Conservation (phyloP, 352 stramenopile species). For the Phytophthora niederhauseri region DNA sequence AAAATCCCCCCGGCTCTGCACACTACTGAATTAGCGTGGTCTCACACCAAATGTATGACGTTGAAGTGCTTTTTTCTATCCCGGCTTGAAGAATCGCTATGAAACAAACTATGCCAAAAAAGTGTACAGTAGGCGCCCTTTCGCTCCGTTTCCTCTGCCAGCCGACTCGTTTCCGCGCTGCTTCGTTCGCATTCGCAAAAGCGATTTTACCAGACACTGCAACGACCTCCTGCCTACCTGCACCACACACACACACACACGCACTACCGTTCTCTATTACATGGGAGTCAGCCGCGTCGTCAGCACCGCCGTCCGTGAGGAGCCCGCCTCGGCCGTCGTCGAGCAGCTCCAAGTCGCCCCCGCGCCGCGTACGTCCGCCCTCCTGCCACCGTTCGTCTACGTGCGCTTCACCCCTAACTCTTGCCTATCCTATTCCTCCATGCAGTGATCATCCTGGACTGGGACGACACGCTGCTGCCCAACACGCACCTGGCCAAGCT, state of each 20-base stretch:
- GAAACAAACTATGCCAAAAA: background rate
- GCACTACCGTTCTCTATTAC: conserved; percentile 4
- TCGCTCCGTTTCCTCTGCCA: conserved; percentile 24
- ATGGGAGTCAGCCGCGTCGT: conserved; percentile 45
- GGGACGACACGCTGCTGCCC: conserved; percentile 82
- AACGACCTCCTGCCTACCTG: conserved; percentile 5
- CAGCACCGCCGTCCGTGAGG: conserved; percentile 27
- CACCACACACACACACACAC: background rate
- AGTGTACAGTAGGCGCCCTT: conserved; percentile 10
- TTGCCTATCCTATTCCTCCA: too few species aligned
- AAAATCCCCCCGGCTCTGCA: background rate
- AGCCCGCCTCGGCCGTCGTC: conserved; percentile 23
- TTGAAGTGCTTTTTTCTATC: background rate
- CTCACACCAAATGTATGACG: background rate
- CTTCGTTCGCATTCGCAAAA: conserved; percentile 30
- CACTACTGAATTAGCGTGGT: background rate
- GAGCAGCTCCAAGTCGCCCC: conserved; percentile 13
- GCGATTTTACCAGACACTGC: conserved; percentile 26
- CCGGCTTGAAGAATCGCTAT: background rate
- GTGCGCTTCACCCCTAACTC: conserved; percentile 1
- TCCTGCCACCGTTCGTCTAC: background rate
- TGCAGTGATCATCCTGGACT: conserved; percentile 79
- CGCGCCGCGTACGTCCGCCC: conserved; percentile 26
- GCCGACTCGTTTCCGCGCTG: conserved; percentile 4
- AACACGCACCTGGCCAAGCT: conserved; percentile 73